These are phyloP conservation scores for Solanum commersonii DNA, from an alignment of 257 asterid species.

Conservation along the genomic window DNA sequence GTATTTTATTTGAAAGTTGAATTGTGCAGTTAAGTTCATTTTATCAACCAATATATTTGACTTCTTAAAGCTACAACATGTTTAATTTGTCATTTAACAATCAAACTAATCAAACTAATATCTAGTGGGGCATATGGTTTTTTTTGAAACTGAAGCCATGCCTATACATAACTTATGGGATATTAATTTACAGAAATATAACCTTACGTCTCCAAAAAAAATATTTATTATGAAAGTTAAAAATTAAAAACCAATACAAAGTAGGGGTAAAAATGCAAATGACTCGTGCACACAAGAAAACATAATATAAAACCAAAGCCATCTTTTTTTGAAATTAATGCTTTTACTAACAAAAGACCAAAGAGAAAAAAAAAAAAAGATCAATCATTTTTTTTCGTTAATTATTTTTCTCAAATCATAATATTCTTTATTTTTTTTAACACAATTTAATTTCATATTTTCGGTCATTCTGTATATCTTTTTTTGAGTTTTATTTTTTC, in stretches of 20 bases:
- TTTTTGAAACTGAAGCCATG: rapidly evolving
- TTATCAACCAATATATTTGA: neutral
- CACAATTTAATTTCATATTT: too few relatives aligned
- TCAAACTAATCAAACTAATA: too few relatives aligned
- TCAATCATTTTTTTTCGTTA: too few relatives aligned
- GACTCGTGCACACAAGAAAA: neutral
- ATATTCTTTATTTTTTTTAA: too few relatives aligned
- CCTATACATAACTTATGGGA: neutral
- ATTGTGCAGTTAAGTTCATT: neutral
- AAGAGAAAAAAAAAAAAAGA: neutral
- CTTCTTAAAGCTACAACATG: neutral
- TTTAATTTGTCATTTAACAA: neutral
- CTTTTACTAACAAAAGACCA: neutral
- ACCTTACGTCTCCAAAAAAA: rapidly evolving
- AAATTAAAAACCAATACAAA: neutral
- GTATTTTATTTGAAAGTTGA: neutral
- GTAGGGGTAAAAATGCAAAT: neutral
- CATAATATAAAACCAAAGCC: neutral
- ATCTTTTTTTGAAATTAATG: neutral
- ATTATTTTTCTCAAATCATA: too few relatives aligned
- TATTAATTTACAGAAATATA: neutral
- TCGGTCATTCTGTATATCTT: too few relatives aligned
- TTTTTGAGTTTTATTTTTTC: too few relatives aligned
- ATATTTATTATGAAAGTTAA: neutral
- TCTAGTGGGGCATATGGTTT: too few relatives aligned